These are phyloP conservation scores for Globisporangium orthogonon DNA, from an alignment of 352 stramenopile genomes.

Conservation along the genomic window DNA sequence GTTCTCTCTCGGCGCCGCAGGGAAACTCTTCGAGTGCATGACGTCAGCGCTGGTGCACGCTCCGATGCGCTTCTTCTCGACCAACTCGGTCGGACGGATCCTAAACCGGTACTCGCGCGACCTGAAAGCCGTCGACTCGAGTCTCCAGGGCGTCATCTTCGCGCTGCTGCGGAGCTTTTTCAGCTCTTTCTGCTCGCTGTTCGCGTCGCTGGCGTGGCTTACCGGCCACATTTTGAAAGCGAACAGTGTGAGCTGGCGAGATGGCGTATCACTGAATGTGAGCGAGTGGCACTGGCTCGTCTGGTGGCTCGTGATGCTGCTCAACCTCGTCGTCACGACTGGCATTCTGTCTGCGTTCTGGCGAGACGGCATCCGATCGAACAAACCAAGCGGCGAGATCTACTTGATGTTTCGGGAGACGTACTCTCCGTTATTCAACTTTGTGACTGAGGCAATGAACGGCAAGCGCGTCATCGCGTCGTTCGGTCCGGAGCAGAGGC, in stretches of 20 bases:
- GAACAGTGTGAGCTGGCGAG: not conserved
- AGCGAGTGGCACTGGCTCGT: not conserved
- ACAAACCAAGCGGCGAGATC: constrained; percentile 24
- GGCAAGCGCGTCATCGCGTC: constrained; percentile 27
- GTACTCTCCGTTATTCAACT: constrained; percentile 29
- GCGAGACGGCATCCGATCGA: constrained; percentile 22
- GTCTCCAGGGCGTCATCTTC: constrained; percentile 33
- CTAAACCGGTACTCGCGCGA: constrained; percentile 31
- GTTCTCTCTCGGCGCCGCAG: constrained; percentile 25
- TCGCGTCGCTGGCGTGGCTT: constrained; percentile 31
- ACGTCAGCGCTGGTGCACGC: constrained; percentile 30
- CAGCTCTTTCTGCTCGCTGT: constrained; percentile 25
- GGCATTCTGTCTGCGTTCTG: constrained; percentile 19
- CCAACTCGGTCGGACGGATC: constrained; percentile 35
- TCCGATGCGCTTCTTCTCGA: constrained; percentile 39
- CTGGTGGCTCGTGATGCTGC: constrained; percentile 21
- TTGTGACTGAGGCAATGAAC: constrained; percentile 33
- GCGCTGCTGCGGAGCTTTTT: constrained; percentile 33
- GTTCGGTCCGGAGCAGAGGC: constrained; percentile 24
- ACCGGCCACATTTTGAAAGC: constrained; percentile 27
- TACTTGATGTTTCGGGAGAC: constrained; percentile 31
- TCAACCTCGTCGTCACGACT: constrained; percentile 20
- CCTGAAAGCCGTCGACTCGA: constrained; percentile 31
- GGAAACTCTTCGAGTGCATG: constrained; percentile 34
- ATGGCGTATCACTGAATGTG: not conserved